Evolutionary conservation across 148 eudicot species (phyloP).

Genomic region (Camellia lanceoleosa): DNA sequence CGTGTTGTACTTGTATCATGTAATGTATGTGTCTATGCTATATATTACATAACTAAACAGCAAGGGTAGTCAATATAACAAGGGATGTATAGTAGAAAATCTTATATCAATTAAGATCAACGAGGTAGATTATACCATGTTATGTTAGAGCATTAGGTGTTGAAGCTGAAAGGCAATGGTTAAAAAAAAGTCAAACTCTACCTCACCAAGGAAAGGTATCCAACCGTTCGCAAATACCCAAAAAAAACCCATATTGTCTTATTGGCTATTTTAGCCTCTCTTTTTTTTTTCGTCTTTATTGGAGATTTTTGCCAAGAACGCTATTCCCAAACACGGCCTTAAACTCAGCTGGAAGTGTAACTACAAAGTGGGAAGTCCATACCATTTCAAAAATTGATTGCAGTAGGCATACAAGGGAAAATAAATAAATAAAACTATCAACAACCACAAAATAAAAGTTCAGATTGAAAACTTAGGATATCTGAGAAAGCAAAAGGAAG

Average conservation of each 20-base stretch:
- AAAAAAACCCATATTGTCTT: neutral
- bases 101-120: neutral
- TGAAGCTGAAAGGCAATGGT: neutral
- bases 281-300: too few species aligned
- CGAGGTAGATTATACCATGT: neutral
- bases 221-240: neutral
- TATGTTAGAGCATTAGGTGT: neutral
- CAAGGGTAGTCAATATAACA: neutral
- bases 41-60: neutral
- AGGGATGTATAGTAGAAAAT: neutral
- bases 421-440: neutral
- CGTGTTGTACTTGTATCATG: neutral
- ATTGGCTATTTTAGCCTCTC: too few species aligned
- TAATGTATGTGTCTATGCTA: neutral
- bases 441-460: neutral
- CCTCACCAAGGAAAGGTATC: neutral
- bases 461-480: neutral
- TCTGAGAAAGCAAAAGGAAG: slow-evolving; percentile 1
- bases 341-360: neutral
- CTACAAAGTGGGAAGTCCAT: neutral
- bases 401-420: neutral
- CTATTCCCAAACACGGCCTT: too few species aligned
- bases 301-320: too few species aligned
- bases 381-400: neutral
- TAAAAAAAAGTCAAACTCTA: neutral